phyloP scores from a whole-genome alignment of 257 asterid species.

The Paraleonurus japonicus region DNA sequence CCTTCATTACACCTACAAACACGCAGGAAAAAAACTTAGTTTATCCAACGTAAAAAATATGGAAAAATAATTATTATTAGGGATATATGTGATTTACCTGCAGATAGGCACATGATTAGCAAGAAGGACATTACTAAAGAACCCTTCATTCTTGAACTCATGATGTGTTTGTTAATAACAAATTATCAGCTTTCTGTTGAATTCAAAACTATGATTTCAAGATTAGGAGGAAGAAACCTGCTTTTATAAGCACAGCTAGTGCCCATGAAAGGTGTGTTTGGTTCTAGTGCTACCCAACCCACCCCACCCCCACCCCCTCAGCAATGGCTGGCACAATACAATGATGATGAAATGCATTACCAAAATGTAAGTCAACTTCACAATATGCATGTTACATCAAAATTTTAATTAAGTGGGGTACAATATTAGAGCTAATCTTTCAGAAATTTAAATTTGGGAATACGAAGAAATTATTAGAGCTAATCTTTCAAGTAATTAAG shows the following conservation, averaged over 20 bases:
- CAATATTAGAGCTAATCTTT: too few relatives aligned
- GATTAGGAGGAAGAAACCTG: constrained; percentile 31
- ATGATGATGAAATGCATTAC: constrained; percentile 70
- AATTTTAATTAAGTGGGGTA: too few relatives aligned
- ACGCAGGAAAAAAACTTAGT: background rate
- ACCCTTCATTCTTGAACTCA: constrained; percentile 39
- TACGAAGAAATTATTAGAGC: too few relatives aligned
- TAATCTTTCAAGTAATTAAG: too few relatives aligned
- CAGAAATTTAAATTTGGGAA: too few relatives aligned
- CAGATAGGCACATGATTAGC: constrained; percentile 37
- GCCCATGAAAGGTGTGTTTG: constrained; percentile 25
- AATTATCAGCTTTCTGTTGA: background rate
- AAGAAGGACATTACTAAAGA: constrained; percentile 31
- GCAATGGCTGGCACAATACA: constrained; percentile 35
- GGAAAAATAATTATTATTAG: background rate
- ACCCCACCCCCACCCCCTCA: constrained; percentile 23
- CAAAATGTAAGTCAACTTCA: constrained; percentile 66
- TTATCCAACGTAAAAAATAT: background rate
- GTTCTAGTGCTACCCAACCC: constrained; percentile 41
- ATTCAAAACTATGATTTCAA: constrained; percentile 16
- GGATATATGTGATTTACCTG: constrained; percentile 39
- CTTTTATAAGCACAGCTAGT: constrained; percentile 37
- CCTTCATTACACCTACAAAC: constrained; percentile 32
- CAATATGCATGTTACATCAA: constrained; percentile 41
- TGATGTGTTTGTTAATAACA: constrained; percentile 15